phyloP scores from a whole-genome alignment of 2,329 filamentous ascomycete species.

The Fusarium continuum region DNA sequence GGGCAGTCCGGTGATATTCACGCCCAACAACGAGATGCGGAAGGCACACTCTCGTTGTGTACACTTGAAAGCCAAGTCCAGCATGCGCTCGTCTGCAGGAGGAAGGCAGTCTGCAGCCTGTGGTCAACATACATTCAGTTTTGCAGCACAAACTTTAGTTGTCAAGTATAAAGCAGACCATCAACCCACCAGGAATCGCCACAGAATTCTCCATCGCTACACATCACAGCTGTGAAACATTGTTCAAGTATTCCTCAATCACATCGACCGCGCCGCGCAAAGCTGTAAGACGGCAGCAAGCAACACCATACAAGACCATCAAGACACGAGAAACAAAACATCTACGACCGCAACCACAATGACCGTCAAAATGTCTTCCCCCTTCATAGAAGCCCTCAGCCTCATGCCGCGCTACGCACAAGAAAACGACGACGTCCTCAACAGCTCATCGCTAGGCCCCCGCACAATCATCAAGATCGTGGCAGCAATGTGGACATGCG shows the following conservation, averaged over 20 bases:
- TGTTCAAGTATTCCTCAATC: conserved; percentile 7
- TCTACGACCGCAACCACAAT: background rate
- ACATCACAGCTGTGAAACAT: background rate
- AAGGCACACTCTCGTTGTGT: background rate
- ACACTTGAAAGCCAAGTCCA: background rate
- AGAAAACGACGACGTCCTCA: conserved; percentile 9
- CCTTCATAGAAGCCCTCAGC: background rate
- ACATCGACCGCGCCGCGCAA: background rate
- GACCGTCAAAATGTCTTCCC: too few relatives aligned
- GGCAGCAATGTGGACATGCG: conserved; percentile 39
- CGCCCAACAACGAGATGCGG: too few relatives aligned
- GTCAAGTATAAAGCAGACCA: background rate
- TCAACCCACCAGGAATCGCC: background rate
- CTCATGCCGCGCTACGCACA: background rate
- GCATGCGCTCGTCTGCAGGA: background rate
- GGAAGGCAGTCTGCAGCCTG: background rate
- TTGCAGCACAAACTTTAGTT: background rate
- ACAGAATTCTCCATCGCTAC: background rate
- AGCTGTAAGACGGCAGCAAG: background rate
- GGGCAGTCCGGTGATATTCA: too few relatives aligned
- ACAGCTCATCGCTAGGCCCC: conserved; percentile 3
- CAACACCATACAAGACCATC: background rate
- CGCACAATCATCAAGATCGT: conserved; percentile 36
- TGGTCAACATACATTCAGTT: too few relatives aligned
- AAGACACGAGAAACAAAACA: background rate